Percentiles rank a stretch among this genome's conserved stretches.
These are phyloP conservation scores for Polytolypa hystricis DNA, from an alignment of 2,329 filamentous ascomycete species.

Conservation along the genomic window DNA sequence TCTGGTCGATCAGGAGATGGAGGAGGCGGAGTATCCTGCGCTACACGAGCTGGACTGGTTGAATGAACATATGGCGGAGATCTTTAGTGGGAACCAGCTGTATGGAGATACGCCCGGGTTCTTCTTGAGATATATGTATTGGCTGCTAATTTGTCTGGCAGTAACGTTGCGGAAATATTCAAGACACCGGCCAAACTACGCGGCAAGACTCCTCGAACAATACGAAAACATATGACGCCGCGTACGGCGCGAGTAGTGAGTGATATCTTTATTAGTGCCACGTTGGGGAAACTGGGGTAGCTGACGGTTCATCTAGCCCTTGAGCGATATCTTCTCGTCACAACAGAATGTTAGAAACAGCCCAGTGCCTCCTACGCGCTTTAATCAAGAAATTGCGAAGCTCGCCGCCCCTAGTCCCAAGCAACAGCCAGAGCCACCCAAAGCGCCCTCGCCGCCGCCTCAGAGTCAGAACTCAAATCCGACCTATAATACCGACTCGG, in stretches of 20 bases:
- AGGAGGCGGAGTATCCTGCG: slow-evolving; percentile 87
- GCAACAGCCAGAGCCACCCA: slow-evolving; percentile 8
- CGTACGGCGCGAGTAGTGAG: slow-evolving; percentile 31
- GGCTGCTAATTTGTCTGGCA: too few relatives aligned
- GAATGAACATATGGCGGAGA: slow-evolving; percentile 95
- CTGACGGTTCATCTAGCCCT: slow-evolving; percentile 23
- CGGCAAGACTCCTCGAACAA: slow-evolving; percentile 38
- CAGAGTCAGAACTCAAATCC: slow-evolving; percentile 29
- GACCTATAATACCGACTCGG: slow-evolving; percentile 35
- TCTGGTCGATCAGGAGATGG: slow-evolving; percentile 69
- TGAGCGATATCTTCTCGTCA: slow-evolving; percentile 38
- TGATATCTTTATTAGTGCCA: slow-evolving; percentile 6
- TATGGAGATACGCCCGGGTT: slow-evolving; percentile 42
- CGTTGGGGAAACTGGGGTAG: background rate
- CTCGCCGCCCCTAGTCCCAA: slow-evolving; percentile 16
- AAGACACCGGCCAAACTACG: slow-evolving; percentile 49
- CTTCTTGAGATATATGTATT: slow-evolving; percentile 1
- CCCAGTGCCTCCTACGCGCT: slow-evolving; percentile 23
- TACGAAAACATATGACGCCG: slow-evolving; percentile 23
- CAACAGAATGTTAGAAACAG: slow-evolving; percentile 27
- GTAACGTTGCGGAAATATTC: slow-evolving; percentile 88
- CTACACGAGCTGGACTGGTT: slow-evolving; percentile 95
- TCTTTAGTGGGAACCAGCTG: slow-evolving; percentile 80
- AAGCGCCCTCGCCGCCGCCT: slow-evolving; percentile 15
- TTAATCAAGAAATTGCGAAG: slow-evolving; percentile 27